Evolutionary conservation across 2,329 filamentous ascomycete genomes (phyloP).

Genomic region (Penicillium sp.): DNA sequence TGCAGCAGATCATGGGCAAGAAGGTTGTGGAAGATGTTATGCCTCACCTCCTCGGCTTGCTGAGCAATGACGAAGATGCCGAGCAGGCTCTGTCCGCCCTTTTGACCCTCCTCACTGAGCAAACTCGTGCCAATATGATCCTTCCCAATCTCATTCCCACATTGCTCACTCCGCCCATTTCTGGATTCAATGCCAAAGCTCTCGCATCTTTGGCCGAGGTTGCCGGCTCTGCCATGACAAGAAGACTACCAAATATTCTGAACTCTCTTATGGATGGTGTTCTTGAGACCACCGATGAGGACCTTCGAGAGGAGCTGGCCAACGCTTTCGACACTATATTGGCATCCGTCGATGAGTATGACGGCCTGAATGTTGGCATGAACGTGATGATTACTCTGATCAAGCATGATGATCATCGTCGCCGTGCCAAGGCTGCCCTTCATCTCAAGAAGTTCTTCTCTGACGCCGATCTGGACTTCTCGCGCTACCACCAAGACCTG

Average conservation of each 20-base stretch:
- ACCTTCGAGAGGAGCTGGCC: slow-evolving; percentile 66
- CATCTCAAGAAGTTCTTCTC: slow-evolving; percentile 85
- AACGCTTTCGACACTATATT: slow-evolving; percentile 82
- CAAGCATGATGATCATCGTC: slow-evolving; percentile 88
- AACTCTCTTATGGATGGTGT: slow-evolving; percentile 94
- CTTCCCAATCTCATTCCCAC: slow-evolving; percentile 93
- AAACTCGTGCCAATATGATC: slow-evolving; percentile 90
- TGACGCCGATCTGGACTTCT: slow-evolving; percentile 76
- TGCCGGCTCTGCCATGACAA: slow-evolving; percentile 82
- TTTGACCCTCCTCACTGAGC: slow-evolving; percentile 87
- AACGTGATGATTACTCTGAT: slow-evolving; percentile 80
- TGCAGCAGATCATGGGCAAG: slow-evolving; percentile 92
- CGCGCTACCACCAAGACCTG: slow-evolving; percentile 91
- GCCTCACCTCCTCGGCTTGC: slow-evolving; percentile 81
- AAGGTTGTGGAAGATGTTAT: slow-evolving; percentile 91
- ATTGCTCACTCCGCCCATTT: slow-evolving; percentile 81
- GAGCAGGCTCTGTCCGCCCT: slow-evolving; percentile 89
- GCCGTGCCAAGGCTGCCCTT: slow-evolving; percentile 68
- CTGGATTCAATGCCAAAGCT: slow-evolving; percentile 89
- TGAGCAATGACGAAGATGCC: slow-evolving; percentile 78
- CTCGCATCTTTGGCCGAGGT: slow-evolving; percentile 90
- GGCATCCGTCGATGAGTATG: slow-evolving; percentile 87
- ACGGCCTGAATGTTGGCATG: slow-evolving; percentile 93
- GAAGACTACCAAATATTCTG: slow-evolving; percentile 80
- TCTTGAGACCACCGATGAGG: slow-evolving; percentile 65